Base-by-base conservation (phyloP, 202 grass and related monocot species). In the Carex sylvatica region DNA sequence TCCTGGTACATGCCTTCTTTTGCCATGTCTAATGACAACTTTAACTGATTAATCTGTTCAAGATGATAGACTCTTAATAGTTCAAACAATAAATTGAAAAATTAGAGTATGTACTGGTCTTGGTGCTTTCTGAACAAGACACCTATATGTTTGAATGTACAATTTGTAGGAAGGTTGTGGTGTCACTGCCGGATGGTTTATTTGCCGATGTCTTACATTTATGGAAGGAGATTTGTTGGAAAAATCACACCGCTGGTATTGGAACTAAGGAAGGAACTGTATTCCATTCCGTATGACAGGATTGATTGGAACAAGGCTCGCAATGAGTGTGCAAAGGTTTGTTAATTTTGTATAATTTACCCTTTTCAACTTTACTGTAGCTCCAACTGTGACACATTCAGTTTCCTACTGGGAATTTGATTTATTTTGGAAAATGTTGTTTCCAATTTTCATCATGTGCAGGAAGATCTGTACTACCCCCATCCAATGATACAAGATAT, bases 151-250 rank as follows among this genome's bases (percentile, higher is more conserved):
- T n/a, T n/a, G n/a, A n/a, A n/a, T n/a, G n/a, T n/a, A n/a, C n/a
- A n/a, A n/a, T n/a, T n/a, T n/a, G n/a, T 66, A 98, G 92, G 90
- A 70, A 83, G 92, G 55, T 93, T 98, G 90, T 98, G 95, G 95
- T 98, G 95, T 68, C 95, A 95, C 69, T 98, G 95, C 61, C 85
- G 95, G 28, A 98, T 95, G 95, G 90, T 98, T 64, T 98, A 98
- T 87, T 71, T 98, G 52, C 95, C 95, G 16, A 95, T 98, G 95
- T 95, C 90, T 72, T 98, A 95, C 79, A 84, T 98, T 80, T 98
- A 90, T 49, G 92, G 95, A 59, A 98, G 93, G 86, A 91, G 92
- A 51, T 98, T 98, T 91, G 87, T 91, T 5, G 86, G 89, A 52
- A 87, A n/a, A 86, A 93, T 93, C 79, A 98, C 95, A 26, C 65